Percentiles rank a stretch among this genome's conserved stretches.
Conservation (phyloP, 345 rosid genomes). For the Citrus sinensis region DNA sequence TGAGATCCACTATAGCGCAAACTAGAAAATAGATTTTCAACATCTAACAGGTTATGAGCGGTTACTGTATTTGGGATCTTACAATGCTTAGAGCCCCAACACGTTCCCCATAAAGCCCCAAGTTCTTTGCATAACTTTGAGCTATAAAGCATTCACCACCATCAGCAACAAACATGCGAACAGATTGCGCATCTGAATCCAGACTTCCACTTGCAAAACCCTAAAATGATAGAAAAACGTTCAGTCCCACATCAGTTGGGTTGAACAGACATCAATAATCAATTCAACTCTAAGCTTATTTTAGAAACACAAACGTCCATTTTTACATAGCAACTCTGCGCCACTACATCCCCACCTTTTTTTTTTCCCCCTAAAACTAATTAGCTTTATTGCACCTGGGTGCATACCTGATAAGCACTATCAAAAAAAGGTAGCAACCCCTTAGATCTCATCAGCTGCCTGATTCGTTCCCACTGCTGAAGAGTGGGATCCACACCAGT, state of each 20-base stretch:
- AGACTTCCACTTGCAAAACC: conserved; percentile 93
- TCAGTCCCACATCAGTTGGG: background rate
- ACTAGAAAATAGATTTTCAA: background rate
- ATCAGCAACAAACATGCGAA: conserved; percentile 81
- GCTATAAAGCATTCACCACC: conserved; percentile 86
- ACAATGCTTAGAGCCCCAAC: conserved; percentile 98
- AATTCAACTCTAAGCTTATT: background rate
- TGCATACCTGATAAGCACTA: conserved; percentile 85
- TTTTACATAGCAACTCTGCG: too few relatives aligned
- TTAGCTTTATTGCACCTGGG: background rate
- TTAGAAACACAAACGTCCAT: background rate
- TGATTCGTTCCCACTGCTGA: conserved; percentile 88
- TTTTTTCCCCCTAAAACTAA: background rate
- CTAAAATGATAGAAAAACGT: conserved; percentile 23
- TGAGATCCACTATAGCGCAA: background rate
- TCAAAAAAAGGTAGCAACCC: conserved; percentile 87
- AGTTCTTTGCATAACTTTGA: conserved; percentile 91
- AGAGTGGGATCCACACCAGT: conserved; percentile 93
- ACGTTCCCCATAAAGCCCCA: conserved; percentile 95
- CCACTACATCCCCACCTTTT: too few relatives aligned
- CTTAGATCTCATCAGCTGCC: conserved; percentile 73
- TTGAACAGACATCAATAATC: background rate
- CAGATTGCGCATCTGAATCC: conserved; percentile 72
- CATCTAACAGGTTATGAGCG: background rate
- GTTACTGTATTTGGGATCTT: conserved; percentile 25